Evolutionary conservation across 2,329 filamentous ascomycete genomes (phyloP), one percentile per base, ranked within the genome.

Genomic region (Mycogone perniciosa): DNA sequence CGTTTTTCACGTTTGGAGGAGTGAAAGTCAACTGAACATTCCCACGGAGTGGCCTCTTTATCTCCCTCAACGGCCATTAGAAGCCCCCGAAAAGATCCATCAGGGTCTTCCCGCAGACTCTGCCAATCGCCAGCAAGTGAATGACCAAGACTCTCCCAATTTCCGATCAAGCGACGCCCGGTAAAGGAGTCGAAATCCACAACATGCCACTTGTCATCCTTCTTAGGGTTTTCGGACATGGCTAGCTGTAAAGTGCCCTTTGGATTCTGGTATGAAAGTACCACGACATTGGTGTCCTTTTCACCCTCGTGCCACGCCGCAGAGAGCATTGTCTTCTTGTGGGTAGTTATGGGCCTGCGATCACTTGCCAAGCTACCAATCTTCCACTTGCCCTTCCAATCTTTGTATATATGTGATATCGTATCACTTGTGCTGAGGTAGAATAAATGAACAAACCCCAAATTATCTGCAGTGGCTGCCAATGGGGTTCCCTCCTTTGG

Each of bases 381-480:
- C 27, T 47, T 55, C 60, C 60, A 61, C 5, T 38, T 44, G 2
- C 58, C 59, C 4, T 11, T 13, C 2, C 50, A n/a, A 5, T 44
- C 29, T 41, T 55, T 48, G 39, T 54, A 56, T 1, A 58, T 26
- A 39, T 62, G 52, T 1, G 51, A 44, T 3, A 61, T 33, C 5
- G 44, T 34, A 39, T 56, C 51, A 9, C 40, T 46, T 10, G 53
- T 51, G 30, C 53, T 53, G 4, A 63, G 40, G 45, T 59, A 63
- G 48, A 63, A 61, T 27, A 60, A 26, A 47, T 63, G 60, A 5
- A 54, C 46, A 6, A 42, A 44, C 4, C 56, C 57, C 4, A 50
- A 35, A n/a, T 46, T 50, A 31, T 60, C 56, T 7, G 43, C 50
- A 4, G 52, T 53, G 30, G 56, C 44, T 13, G 57, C 54, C 30